Evolutionary conservation across 23 red algal genomes (phyloP), one percentile per base, ranked within the genome.

Genomic region (Cyanidiococcus yangmingshanensis): DNA sequence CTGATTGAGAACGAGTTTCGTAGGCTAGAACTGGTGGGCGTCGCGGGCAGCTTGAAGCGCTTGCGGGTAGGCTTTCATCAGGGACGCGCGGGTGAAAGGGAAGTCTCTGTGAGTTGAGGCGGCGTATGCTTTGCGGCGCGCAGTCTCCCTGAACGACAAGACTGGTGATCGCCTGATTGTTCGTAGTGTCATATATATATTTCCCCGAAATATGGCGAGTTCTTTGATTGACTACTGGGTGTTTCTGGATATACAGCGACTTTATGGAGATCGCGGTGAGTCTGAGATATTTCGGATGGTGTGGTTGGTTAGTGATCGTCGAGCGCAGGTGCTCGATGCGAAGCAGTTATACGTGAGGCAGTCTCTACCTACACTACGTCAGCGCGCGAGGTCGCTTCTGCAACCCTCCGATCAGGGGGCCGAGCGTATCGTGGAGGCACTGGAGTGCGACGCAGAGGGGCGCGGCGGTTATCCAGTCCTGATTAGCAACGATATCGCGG

Each of bases 321-420:
- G n/a, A 3, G 63, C n/a, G 27, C 63, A 29, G 16, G 32, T 35
- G 7, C n/a, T 71, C n/a, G 63, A 71, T 35, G 63, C 63, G 16
- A 71, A 71, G 63, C 63, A 71, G 63, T 30, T 71, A 29, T 71
- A 71, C 32, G 63, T 71, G 63, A 12, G 63, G 32, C 63, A 12
- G 63, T 12, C 27, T 7, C 32, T 29, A 35, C 12, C 21, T 25
- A 7, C 32, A 35, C 63, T 71, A 35, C 63, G 63, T 25, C 63
- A 35, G n/a, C 21, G 32, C 7, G 12, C 32, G 63, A 12, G 63
- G 27, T 35, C 21, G 63, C 21, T 35, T 7, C 27, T 71, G 63
- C n/a, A 25, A 7, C 21, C 21, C 27, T 25, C 63, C 12, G 63
- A 25, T 35, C 16, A 7, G 16, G 32, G 21, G 63, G 32, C 21